Conservation (phyloP, 2,329 filamentous ascomycete genomes). For the Hymenoscyphus linearis region DNA sequence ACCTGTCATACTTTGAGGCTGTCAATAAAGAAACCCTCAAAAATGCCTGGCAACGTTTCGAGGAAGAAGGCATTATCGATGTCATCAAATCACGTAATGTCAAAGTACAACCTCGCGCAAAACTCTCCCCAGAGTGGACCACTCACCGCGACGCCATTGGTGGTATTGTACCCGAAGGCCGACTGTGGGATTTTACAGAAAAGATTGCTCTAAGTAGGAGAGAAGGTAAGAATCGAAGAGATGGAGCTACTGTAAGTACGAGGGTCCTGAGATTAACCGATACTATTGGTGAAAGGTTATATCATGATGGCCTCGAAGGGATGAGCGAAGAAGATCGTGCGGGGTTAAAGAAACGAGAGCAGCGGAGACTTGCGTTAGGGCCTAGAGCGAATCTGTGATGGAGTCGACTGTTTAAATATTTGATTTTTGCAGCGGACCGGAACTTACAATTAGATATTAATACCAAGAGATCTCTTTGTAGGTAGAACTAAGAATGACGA, state of each 20-base stretch:
- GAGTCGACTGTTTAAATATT: not conserved
- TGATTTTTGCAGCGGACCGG: not conserved
- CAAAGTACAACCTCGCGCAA: conserved; percentile 56
- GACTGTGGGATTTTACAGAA: conserved; percentile 88
- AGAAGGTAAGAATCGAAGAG: conserved; percentile 94
- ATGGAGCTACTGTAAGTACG: conserved; percentile 81
- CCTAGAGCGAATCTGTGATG: conserved; percentile 46
- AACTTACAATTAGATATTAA: not conserved
- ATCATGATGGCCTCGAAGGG: conserved; percentile 42
- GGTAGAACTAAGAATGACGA: not conserved
- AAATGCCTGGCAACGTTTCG: conserved; percentile 83
- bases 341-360: conserved; percentile 42
- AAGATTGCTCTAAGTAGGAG: conserved; percentile 75
- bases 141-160: conserved; percentile 62
- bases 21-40: conserved; percentile 98
- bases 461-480: not conserved
- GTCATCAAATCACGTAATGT: conserved; percentile 62
- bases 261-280: conserved; percentile 77
- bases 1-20: conserved; percentile 94
- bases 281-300: conserved; percentile 64
- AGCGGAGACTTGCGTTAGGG: conserved; percentile 42
- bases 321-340: conserved; percentile 48
- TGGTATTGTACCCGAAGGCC: conserved; percentile 62
- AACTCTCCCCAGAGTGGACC: conserved; percentile 69
- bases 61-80: conserved; percentile 83